Base-by-base conservation (phyloP, 257 asterid genomes). In the Solanum neorickii region DNA sequence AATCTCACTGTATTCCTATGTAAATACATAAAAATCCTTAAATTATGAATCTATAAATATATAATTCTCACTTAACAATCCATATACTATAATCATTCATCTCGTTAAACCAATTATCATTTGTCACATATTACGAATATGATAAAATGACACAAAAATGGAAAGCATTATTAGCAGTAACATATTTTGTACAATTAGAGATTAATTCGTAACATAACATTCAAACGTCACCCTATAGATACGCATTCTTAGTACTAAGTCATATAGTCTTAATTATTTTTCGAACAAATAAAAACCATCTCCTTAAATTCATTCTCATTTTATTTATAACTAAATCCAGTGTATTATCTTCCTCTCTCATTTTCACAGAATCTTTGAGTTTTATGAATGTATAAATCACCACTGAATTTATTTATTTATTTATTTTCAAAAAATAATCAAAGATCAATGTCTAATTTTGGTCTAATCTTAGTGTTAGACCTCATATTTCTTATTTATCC, bases 201-300 rank as follows among this genome's bases (percentile, higher is more conserved):
- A 77, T 78, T 29, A 27, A 46, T 25, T 74, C 25, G 84, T 29
- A 27, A 49, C 69, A 47, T 29, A 47, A 23, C 7, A 35, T 82
- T 82, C 70, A 82, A 82, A 82, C 69, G 65, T 49, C 70, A 88
- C 88, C 89, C 89, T 87, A 80, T 66, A 62, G 27, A 83, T 80
- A 91, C 88, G 88, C 89, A 83, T 87, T 90, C 91, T 87, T 88
- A 60, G 23, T 84, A 72, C 90, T 86, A 87, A 29, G 88, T 85
- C 87, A 82, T 88, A 89, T n/a, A n/a, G 72, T n/a, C 66, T 82
- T 49, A 49, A 82, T 12, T 49, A 82, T 49, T 49, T 82, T 82
- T 31, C 18, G 69, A 10, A 31, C 66, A 82, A 49, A 10, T 12
- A 31, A 82, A 82, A 29, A 49, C 56, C 46, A 5, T 15, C 42